Conservation (phyloP, 2,329 filamentous ascomycete species). For the Penicillium sp. region DNA sequence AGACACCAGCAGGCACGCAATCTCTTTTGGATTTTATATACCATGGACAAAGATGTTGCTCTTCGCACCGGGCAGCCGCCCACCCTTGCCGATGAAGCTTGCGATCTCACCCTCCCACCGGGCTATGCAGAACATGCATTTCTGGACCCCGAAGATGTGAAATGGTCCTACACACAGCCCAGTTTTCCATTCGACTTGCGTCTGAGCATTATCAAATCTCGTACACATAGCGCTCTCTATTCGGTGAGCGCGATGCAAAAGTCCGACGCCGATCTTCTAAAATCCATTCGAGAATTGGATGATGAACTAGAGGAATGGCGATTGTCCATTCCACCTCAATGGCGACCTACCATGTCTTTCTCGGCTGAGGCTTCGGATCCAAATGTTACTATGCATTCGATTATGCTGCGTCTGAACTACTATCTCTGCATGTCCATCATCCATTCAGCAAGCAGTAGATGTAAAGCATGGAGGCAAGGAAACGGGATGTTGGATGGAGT, state of each 20-base stretch:
- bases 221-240: conserved; percentile 51
- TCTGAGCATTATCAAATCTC: conserved; percentile 54
- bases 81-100: conserved; percentile 52
- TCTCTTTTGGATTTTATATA: conserved; percentile 50
- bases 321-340: conserved; percentile 46
- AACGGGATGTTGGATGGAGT: conserved; percentile 46
- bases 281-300: conserved; percentile 57
- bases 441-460: conserved; percentile 56
- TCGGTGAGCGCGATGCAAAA: conserved; percentile 51
- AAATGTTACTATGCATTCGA: conserved; percentile 48
- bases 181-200: conserved; percentile 51
- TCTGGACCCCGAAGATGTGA: conserved; percentile 21
- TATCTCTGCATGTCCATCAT: conserved; percentile 57
- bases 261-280: conserved; percentile 55
- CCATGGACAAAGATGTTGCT: conserved; percentile 22
- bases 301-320: conserved; percentile 59
- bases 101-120: conserved; percentile 52
- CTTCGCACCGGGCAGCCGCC: conserved; percentile 56
- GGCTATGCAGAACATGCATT: conserved; percentile 38
- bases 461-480: conserved; percentile 43
- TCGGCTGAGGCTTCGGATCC: conserved; percentile 32
- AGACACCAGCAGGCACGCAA: conserved; percentile 34
- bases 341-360: conserved; percentile 51
- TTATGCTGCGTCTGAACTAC: conserved; percentile 56
- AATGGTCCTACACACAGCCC: conserved; percentile 21